Percentiles rank a stretch among this genome's conserved stretches.
Evolutionary conservation across 306 rosid genomes (phyloP).

Genomic region (Citrullus amarus): DNA sequence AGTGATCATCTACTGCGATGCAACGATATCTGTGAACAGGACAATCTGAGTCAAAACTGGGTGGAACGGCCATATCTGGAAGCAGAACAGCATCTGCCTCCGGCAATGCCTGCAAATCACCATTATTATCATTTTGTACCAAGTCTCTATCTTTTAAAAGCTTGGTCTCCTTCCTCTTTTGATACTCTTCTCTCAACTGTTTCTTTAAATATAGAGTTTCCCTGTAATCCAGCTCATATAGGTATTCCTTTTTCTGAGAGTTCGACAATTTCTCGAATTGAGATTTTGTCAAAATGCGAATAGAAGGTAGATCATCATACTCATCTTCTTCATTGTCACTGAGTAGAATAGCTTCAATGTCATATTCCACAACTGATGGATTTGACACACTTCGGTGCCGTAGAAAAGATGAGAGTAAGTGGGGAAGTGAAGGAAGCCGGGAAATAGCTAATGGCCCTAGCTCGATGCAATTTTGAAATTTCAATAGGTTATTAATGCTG

Average conservation of each 20-base stretch:
- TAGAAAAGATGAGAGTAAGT: slow-evolving; percentile 76
- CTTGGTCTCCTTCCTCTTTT: slow-evolving; percentile 34
- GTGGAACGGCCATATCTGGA: slow-evolving; percentile 84
- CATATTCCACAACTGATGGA: slow-evolving; percentile 37
- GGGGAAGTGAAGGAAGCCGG: slow-evolving; percentile 77
- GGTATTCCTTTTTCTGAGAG: slow-evolving; percentile 58
- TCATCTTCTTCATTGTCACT: slow-evolving; percentile 52
- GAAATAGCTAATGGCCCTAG: slow-evolving; percentile 46
- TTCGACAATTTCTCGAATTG: slow-evolving; percentile 70
- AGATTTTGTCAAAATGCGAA: slow-evolving; percentile 61
- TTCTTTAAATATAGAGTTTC: slow-evolving; percentile 87
- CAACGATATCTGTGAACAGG: slow-evolving; percentile 71
- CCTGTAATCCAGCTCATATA: slow-evolving; percentile 88
- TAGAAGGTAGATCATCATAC: slow-evolving; percentile 73
- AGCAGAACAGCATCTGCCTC: slow-evolving; percentile 58
- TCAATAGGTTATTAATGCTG: slow-evolving; percentile 66
- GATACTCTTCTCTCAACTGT: slow-evolving; percentile 68
- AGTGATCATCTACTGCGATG: slow-evolving; percentile 51
- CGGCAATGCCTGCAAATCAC: slow-evolving; percentile 41
- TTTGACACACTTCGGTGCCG: slow-evolving; percentile 28
- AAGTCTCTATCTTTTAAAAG: slow-evolving; percentile 23
- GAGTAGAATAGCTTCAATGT: slow-evolving; percentile 43
- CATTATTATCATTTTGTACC: slow-evolving; percentile 24
- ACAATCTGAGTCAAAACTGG: slow-evolving; percentile 54
- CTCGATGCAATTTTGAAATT: slow-evolving; percentile 67